phyloP scores from a whole-genome alignment of 2,329 filamentous ascomycete genomes.

The Paramyrothecium roridum region DNA sequence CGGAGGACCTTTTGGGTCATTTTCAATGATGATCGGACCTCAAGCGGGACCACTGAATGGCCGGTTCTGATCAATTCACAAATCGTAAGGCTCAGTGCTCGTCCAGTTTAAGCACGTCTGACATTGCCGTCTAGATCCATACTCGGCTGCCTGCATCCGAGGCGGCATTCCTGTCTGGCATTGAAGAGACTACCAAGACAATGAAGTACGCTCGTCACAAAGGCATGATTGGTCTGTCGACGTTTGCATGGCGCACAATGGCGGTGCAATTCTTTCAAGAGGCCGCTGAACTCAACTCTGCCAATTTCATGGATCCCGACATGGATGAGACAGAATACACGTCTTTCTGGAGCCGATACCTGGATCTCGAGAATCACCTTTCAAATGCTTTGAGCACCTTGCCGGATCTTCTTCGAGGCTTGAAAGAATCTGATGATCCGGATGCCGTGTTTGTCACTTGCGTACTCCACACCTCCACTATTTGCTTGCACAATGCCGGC shows the following conservation, averaged over 20 bases:
- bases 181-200: conserved; percentile 55
- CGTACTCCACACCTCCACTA: conserved; percentile 77
- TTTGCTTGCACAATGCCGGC: conserved; percentile 82
- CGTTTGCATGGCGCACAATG: conserved; percentile 67
- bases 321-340: conserved; percentile 9
- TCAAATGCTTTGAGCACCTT: conserved; percentile 71
- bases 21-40: conserved; percentile 76
- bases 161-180: conserved; percentile 65
- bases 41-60: conserved; percentile 85
- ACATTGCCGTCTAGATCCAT: conserved; percentile 47
- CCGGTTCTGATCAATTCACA: conserved; percentile 67
- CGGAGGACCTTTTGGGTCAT: conserved; percentile 77
- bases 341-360: conserved; percentile 78
- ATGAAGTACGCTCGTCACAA: conserved; percentile 60
- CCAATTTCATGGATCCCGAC: conserved; percentile 60
- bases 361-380: conserved; percentile 72
- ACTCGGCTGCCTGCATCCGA: conserved; percentile 75
- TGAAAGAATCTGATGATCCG: conserved; percentile 59
- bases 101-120: fast-evolving
- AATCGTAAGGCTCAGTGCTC: conserved; percentile 3
- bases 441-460: conserved; percentile 78
- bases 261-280: conserved; percentile 74
- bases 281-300: conserved; percentile 72
- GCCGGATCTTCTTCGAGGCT: conserved; percentile 67
- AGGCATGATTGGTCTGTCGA: conserved; percentile 47